Base-by-base conservation (phyloP, 1,284 basidiomycete genomes). In the Sporisorium scitamineum region DNA sequence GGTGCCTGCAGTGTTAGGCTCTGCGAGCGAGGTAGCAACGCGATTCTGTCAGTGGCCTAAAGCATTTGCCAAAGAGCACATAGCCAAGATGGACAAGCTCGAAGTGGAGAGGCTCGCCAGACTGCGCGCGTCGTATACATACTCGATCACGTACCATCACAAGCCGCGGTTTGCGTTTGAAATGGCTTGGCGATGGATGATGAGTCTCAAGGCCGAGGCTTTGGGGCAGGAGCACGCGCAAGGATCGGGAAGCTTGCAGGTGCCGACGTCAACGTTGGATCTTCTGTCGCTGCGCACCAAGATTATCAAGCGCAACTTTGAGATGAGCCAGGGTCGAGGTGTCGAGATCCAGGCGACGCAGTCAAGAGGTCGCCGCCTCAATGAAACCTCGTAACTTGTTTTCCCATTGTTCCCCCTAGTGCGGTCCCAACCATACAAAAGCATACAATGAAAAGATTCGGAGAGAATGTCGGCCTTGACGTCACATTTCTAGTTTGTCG, bases 41-140 rank as follows among this genome's bases (percentile, higher is more conserved):
- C 50, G 59, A 5, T 74, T 65, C 54, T 69, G 71, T 27, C 58
- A 64, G 37, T 74, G 71, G 71, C 66, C 71, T 0, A 42, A 27
- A 45, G 22, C 16, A 5, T 56, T 74, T 14, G 45, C n/a, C 3
- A 54, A 53, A 9, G 31, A 61, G 1, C 58, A 69, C 24, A 54
- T 74, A 7, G 29, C 10, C 45, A 64, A 65, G 52, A 64, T 64
- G 61, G 61, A 69, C 22, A 7, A 32, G 22, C 20, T 31, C 11
- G 56, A 59, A 29, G 47, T 66, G 11, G 53, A 54, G 10, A 32
- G 61, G 31, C 60, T 75, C 3, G 62, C 24, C 16, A 29, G 26
- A n/a, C 51, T 75, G 29, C 62, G 72, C 4, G 67, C 72, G 1
- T 70, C 72, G 44, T 75, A 70, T 31, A 60, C 72, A 4, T 75